Percentiles rank a stretch among this genome's conserved stretches.
These are phyloP conservation scores for Mycena vitilis DNA, from an alignment of 768 basidiomycete genomes.

Conservation along the genomic window DNA sequence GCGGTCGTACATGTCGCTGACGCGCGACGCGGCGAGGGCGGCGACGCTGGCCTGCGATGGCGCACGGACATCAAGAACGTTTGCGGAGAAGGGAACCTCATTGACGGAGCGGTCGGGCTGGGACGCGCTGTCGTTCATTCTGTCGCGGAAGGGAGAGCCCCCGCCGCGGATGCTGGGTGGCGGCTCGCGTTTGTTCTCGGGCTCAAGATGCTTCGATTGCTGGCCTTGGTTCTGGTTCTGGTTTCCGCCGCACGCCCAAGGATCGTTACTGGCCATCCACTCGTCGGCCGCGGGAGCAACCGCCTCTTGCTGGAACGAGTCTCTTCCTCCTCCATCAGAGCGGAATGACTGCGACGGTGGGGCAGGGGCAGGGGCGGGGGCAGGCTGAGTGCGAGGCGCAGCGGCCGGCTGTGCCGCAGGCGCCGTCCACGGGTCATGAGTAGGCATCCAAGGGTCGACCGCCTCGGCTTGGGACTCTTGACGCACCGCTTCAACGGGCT, in stretches of 20 bases:
- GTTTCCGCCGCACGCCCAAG: conserved; percentile 21
- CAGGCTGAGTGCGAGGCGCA: not conserved
- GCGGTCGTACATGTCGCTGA: conserved; percentile 19
- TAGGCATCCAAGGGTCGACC: conserved; percentile 19
- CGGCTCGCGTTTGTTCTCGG: conserved; percentile 23
- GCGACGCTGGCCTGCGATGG: conserved; percentile 32
- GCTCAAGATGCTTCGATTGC: conserved; percentile 24
- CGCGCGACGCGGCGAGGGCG: conserved; percentile 32
- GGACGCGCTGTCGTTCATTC: conserved; percentile 23
- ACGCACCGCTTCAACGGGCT: not conserved
- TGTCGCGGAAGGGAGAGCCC: conserved; percentile 32
- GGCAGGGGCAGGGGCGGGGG: conserved; percentile 2
- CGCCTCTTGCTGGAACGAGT: conserved; percentile 4
- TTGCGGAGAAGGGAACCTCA: conserved; percentile 21
- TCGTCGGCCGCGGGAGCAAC: conserved; percentile 8
- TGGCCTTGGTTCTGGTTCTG: not conserved
- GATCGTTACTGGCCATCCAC: conserved; percentile 29
- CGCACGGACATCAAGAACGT: conserved; percentile 32
- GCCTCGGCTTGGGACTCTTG: not conserved
- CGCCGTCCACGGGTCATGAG: conserved; percentile 26
- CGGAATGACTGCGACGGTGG: conserved; percentile 13
- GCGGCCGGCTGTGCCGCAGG: not conserved
- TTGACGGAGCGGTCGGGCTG: conserved; percentile 26
- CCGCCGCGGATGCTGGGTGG: conserved; percentile 18
- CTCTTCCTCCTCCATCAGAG: not conserved